These are phyloP conservation scores for Murraya koenigii DNA, from an alignment of 345 rosid genomes.

Conservation along the genomic window DNA sequence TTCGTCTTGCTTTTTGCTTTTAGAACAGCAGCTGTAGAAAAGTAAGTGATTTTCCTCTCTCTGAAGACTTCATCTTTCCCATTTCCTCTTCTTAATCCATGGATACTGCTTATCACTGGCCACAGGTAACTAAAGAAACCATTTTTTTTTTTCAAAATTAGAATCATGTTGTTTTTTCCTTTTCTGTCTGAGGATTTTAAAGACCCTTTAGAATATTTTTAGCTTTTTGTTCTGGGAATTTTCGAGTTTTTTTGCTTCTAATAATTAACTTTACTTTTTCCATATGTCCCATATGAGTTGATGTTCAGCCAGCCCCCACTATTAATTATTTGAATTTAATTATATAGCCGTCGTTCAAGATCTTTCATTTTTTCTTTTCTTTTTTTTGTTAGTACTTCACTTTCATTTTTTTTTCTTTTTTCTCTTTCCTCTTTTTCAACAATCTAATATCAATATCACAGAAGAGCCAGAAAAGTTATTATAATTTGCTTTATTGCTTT, in stretches of 20 bases:
- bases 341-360: conserved; percentile 18
- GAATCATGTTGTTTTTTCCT: conserved; percentile 16
- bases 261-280: not conserved
- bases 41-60: conserved; percentile 28
- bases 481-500: conserved; percentile 20
- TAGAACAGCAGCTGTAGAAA: conserved; percentile 18
- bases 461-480: conserved; percentile 13
- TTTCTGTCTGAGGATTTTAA: not conserved
- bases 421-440: too few species aligned
- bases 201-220: not conserved
- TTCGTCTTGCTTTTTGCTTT: conserved; percentile 10
- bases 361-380: conserved; percentile 19
- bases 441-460: not conserved
- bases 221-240: conserved; percentile 5
- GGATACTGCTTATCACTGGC: conserved; percentile 44
- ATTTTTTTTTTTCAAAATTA: conserved; percentile 10
- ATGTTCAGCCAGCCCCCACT: conserved; percentile 26
- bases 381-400: conserved; percentile 20
- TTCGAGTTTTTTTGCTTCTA: not conserved
- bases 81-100: conserved; percentile 25
- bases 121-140: conserved; percentile 34
- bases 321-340: not conserved
- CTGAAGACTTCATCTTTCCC: conserved; percentile 7
- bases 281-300: conserved; percentile 13
- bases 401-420: not conserved